Percentiles rank a stretch among this genome's conserved stretches.
Conservation (phyloP, 768 basidiomycete species). For the Rhizopogon vulgaris region DNA sequence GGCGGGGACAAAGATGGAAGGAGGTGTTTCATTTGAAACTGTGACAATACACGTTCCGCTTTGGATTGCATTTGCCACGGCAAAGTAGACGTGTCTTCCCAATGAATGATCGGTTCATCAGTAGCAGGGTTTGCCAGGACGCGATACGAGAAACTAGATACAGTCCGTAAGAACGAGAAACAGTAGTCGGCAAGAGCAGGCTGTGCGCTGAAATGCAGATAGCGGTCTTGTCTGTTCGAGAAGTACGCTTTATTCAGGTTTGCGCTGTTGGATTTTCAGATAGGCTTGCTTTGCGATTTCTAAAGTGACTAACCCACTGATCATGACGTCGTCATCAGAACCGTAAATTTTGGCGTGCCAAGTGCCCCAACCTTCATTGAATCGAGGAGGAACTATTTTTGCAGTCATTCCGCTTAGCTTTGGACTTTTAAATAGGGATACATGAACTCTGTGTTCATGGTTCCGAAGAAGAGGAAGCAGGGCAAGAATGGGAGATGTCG, state of each 20-base stretch:
- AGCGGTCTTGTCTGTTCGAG: constrained; percentile 91
- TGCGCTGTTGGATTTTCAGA: constrained; percentile 48
- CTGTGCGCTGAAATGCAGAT: constrained; percentile 66
- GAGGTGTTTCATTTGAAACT: constrained; percentile 50
- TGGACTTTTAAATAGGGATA: constrained; percentile 86
- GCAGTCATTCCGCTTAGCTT: constrained; percentile 71
- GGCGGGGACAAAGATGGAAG: constrained; percentile 9
- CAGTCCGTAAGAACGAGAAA: constrained; percentile 62
- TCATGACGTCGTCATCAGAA: constrained; percentile 85
- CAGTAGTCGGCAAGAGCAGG: constrained; percentile 75
- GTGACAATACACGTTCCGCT: constrained; percentile 47
- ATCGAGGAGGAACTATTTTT: constrained; percentile 78
- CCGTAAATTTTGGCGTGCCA: constrained; percentile 98
- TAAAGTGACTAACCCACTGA: constrained; percentile 72
- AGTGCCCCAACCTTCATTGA: constrained; percentile 98
- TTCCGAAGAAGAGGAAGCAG: constrained; percentile 69
- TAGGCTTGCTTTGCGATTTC: constrained; percentile 1
- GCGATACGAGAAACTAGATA: constrained; percentile 68
- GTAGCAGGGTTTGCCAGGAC: constrained; percentile 32
- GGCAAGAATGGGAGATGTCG: constrained; percentile 57
- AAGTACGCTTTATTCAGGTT: constrained; percentile 94
- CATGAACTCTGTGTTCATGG: constrained; percentile 66
- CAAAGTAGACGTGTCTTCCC: constrained; percentile 60
- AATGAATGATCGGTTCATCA: constrained; percentile 49
- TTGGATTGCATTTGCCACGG: constrained; percentile 65